Evolutionary conservation across 768 basidiomycete genomes (phyloP), one percentile per base, ranked within the genome.

Genomic region (Collybia mongolica): DNA sequence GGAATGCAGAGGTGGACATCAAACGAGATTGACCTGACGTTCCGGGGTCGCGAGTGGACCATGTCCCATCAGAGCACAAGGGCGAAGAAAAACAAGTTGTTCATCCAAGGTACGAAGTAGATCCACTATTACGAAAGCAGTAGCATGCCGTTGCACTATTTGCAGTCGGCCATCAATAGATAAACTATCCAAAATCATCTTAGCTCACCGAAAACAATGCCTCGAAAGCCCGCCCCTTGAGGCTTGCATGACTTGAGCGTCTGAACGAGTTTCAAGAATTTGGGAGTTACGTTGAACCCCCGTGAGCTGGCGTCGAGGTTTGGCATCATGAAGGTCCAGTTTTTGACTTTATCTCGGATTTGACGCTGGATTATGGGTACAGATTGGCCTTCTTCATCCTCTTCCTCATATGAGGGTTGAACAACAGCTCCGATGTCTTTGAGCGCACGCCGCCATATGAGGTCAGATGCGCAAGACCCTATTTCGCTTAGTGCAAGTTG

Each of bases 271-370:
- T 72, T 78, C 37, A 76, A 57, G 52, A 90, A 82, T 52, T 92
- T 90, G 1, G 80, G 80, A 0, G 83, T 81, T 15, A 88, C 79
- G 57, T 91, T 91, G 60, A 81, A 83, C 5, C 80, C 74, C 46
- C 67, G 66, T 5, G 85, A 86, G 20, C 70, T 72, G 1, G 74
- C 57, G 56, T 84, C 77, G 6, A 80, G 62, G 50, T 84, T 85
- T 11, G 87, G 86, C 73, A 83, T 79, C 5, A 77, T 70, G 59
- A 82, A 88, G 14, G 72, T 65, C 82, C 81, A 86, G 53, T 84
- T 77, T 59, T 77, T 78, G 37, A 90, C 64, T 14, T 76, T 61
- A 36, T 72, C 65, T 39, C 64, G 70, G 8, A 75, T 66, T 23
- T 39, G 40, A 18, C 6, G 39, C 37, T 56, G 53, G 60, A 60